phyloP scores from a whole-genome alignment of 805 yeast species.

The Jamesozyma jinghongensis region DNA sequence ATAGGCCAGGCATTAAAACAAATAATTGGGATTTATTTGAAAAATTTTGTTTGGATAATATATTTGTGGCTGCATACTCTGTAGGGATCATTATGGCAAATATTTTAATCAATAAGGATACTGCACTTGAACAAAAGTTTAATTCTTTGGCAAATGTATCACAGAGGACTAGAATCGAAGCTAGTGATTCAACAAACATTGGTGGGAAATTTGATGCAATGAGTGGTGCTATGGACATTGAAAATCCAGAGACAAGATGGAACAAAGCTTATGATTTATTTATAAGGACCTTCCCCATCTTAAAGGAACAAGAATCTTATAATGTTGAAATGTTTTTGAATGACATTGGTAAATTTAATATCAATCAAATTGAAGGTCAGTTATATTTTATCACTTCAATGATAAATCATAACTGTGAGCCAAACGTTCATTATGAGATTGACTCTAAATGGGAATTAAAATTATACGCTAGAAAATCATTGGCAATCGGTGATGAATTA shows the following conservation, averaged over 20 bases:
- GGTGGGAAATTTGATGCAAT: conserved; percentile 35
- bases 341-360: conserved; percentile 63
- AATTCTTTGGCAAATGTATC: conserved; percentile 59
- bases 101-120: conserved; percentile 28
- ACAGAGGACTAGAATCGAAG: conserved; percentile 54
- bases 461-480: conserved; percentile 49
- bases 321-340: conserved; percentile 45
- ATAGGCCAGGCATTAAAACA: conserved; percentile 31
- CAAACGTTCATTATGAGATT: conserved; percentile 50
- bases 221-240: conserved; percentile 42
- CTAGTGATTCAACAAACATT: conserved; percentile 42
- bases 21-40: conserved; percentile 48
- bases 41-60: conserved; percentile 51
- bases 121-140: conserved; percentile 37
- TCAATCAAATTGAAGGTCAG: conserved; percentile 61
- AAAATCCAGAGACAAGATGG: conserved; percentile 38
- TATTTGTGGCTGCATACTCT: conserved; percentile 63
- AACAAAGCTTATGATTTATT: conserved; percentile 45
- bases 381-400: conserved; percentile 57
- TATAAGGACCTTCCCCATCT: conserved; percentile 36
- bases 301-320: conserved; percentile 13
- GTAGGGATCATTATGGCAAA: conserved; percentile 49
- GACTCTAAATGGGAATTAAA: conserved; percentile 43
- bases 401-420: conserved; percentile 68
- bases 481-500: conserved; percentile 58